Evolutionary conservation across 2,329 filamentous ascomycete genomes (phyloP), one percentile per base, ranked within the genome.

Genomic region (Aspergillus spinulosporus): DNA sequence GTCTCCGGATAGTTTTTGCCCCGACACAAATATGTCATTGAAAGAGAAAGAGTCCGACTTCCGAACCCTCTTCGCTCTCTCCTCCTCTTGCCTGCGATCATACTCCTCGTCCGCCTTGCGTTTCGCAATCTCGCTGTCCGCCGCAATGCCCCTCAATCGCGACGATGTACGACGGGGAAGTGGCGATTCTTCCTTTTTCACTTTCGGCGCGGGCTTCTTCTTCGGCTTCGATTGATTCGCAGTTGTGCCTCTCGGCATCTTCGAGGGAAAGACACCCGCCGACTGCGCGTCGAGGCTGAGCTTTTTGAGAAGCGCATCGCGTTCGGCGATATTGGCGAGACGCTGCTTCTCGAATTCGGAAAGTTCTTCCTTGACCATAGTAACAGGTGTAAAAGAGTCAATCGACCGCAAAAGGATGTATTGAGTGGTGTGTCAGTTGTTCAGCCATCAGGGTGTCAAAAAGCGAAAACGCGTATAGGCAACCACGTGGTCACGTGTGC

Each of bases 331-430:
- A 63, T 96, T 96, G 59, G 92, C 90, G 12, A 90, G 83, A 0
- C 92, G 83, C 64, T 90, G 86, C 66, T 87, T 86, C 79, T 96
- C 92, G 73, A 96, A 97, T 39, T 91, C 90, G 73, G 89, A 95
- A 65, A 95, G 78, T 36, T 83, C 83, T 31, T 76, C 71, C 66
- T 81, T 58, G 61, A 49, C 56, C 55, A 65, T 59, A 61, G 62
- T 71, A 49, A 40, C 37, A 12, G 15, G 8, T 32, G 26, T 11
- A 9, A 9, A 43, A 8, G 37, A 12, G 5, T 28, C 39, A 21
- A 40, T 39, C 3, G 42, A 31, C 26, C 8, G 44, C 8, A 28
- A 26, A 29, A 12, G n/a, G 26, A 44, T n/a, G n/a, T 9, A 51
- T 34, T 34, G 21, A 43, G 12, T 31, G 28, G 36, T 12, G 44